Evolutionary conservation across 495 filamentous ascomycete genomes (phyloP).

Genomic region (Neurospora discreta): DNA sequence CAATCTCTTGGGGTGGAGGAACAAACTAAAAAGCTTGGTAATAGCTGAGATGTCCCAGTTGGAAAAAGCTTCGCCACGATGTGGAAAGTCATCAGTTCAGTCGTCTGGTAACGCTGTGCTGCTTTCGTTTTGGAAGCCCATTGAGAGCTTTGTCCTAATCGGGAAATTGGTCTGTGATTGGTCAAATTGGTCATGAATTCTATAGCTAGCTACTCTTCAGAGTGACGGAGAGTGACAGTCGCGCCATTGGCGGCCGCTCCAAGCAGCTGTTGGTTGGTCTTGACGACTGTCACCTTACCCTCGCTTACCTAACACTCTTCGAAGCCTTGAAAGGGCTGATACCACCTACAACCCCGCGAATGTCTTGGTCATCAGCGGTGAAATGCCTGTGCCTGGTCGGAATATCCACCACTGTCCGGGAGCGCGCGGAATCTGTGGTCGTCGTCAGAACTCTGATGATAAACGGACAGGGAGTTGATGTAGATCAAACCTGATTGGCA

Average conservation of each 20-base stretch:
- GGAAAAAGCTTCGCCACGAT: background rate
- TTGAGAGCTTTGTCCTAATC: background rate
- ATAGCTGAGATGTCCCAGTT: background rate
- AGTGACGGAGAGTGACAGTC: background rate
- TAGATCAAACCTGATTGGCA: background rate
- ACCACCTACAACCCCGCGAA: background rate
- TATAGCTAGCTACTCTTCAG: background rate
- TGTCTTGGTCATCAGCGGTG: background rate
- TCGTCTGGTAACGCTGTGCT: background rate
- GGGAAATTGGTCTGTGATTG: background rate
- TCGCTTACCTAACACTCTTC: background rate
- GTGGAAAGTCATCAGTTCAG: background rate
- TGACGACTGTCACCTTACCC: background rate
- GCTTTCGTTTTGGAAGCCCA: background rate
- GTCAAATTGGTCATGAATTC: background rate
- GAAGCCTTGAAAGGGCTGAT: background rate
- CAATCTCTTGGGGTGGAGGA: background rate
- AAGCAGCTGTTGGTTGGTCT: background rate
- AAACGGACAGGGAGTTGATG: background rate
- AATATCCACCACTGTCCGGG: background rate
- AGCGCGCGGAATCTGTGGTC: background rate
- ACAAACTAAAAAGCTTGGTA: background rate
- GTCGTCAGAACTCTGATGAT: background rate
- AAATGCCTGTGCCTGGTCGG: background rate
- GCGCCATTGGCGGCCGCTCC: background rate